These are phyloP conservation scores for Stropharia rugosoannulata DNA, from an alignment of 768 basidiomycete species.

Conservation along the genomic window DNA sequence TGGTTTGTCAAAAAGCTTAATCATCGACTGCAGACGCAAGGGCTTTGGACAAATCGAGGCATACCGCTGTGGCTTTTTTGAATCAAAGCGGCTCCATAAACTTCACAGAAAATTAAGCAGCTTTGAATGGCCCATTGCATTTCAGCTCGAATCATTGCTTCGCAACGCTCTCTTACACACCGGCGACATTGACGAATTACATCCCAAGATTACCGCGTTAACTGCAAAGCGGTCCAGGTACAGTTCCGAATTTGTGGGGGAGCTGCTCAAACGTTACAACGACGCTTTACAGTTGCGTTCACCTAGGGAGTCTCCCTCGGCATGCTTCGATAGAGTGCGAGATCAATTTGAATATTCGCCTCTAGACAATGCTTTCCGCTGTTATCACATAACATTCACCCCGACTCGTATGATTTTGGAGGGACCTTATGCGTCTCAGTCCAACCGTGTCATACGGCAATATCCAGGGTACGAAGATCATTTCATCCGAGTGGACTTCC, in stretches of 20 bases:
- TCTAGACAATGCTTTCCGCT: constrained; percentile 47
- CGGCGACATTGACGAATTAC: constrained; percentile 48
- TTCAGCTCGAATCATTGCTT: constrained; percentile 73
- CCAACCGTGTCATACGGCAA: constrained; percentile 76
- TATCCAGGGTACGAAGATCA: constrained; percentile 59
- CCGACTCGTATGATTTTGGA: constrained; percentile 74
- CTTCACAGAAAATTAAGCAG: constrained; percentile 42
- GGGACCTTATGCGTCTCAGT: constrained; percentile 74
- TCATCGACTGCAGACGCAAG: constrained; percentile 26
- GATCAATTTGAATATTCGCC: constrained; percentile 28
- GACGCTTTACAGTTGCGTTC: constrained; percentile 46
- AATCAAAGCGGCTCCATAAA: constrained; percentile 40
- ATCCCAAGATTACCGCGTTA: constrained; percentile 43
- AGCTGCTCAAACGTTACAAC: constrained; percentile 55
- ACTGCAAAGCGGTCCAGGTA: constrained; percentile 23
- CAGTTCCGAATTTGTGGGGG: constrained; percentile 32
- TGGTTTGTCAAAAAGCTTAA: constrained; percentile 33
- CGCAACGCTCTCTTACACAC: constrained; percentile 64
- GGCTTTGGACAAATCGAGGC: constrained; percentile 46
- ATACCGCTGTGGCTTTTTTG: constrained; percentile 48
- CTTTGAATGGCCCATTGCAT: constrained; percentile 67
- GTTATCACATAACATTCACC: constrained; percentile 74
- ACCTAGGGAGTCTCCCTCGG: constrained; percentile 32
- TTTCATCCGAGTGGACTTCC: constrained; percentile 83
- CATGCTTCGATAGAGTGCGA: constrained; percentile 43